Base-by-base conservation (phyloP, 345 rosid species). In the Gossypium sturtianum region DNA sequence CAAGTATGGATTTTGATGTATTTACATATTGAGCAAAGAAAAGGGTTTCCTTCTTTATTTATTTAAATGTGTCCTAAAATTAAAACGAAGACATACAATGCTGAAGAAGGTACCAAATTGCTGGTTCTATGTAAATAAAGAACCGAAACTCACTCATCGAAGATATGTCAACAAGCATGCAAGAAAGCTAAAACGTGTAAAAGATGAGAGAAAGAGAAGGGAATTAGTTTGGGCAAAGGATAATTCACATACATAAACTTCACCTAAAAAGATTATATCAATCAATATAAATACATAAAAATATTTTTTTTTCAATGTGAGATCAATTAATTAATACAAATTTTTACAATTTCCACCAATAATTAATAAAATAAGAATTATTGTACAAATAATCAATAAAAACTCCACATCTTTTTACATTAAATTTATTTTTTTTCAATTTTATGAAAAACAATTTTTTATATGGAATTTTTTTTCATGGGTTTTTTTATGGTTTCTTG, bases 161-260 rank as follows among this genome's bases (percentile, higher is more conserved):
- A 73, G 15, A 66, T 62, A 78, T 73, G 73, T 66, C 80, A 66
- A 73, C 29, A 58, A 73, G 76, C 74, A 78, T 73, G 69, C 73
- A 66, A 16, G 29, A 29, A 22, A 67, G 54, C 69, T 59, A 78
- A 66, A 78, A 78, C 61, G 61, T 52, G 61, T 20, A 52, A 70
- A 52, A 51, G 45, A 69, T 62, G 70, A 59, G 71, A 44, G 17
- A 58, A 7, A 16, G 12, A 9, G 34, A 59, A 59, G 64, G 64
- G 64, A 59, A 23, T 59, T 59, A 59, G 64, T 59, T 41, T 15
- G 52, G n/a, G 51, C 34, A 54, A 71, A 71, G 52, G 34, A 52
- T 63, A 27, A 71, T 19, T 23, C 57, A 63, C 75, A 77, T 77
- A 70, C 71, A 59, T 3, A 4, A 41, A 38, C 5, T 56, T 41